phyloP scores from a whole-genome alignment of 2,329 filamentous ascomycete genomes.

The Penicillium sp. region DNA sequence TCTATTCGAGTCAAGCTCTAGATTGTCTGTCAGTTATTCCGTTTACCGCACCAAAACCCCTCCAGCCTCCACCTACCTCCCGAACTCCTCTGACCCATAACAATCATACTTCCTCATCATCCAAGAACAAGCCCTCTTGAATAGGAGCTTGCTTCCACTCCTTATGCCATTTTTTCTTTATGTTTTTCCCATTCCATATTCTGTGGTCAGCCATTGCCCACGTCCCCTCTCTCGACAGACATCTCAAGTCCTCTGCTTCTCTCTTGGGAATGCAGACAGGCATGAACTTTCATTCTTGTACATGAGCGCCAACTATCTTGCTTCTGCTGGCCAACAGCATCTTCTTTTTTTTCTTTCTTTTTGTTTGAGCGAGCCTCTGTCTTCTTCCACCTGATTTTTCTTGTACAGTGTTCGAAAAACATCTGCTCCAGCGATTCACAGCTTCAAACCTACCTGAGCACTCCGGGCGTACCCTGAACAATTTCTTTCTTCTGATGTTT shows the following conservation, averaged over 20 bases:
- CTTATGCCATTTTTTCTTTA: background rate
- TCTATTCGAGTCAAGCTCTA: slow-evolving; percentile 28
- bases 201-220: background rate
- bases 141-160: background rate
- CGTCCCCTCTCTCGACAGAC: background rate
- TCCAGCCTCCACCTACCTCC: background rate
- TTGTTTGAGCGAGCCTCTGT: slow-evolving; percentile 11
- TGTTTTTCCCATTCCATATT: background rate
- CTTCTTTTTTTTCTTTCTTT: slow-evolving; percentile 9
- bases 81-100: background rate
- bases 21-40: slow-evolving; percentile 10
- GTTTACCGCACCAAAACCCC: background rate
- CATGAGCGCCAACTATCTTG: slow-evolving; percentile 25
- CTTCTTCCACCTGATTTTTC: background rate
- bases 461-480: slow-evolving; percentile 6
- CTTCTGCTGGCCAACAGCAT: slow-evolving; percentile 13
- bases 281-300: slow-evolving; percentile 24
- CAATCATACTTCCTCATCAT: background rate
- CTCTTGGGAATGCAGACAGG: background rate
- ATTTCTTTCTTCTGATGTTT: background rate
- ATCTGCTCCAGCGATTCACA: background rate
- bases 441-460: background rate
- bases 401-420: slow-evolving; percentile 11
- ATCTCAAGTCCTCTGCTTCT: background rate
- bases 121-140: background rate